Evolutionary conservation across 2,329 filamentous ascomycete species (phyloP), one percentile per base, ranked within the genome.

Genomic region (Uncinocarpus reesii): DNA sequence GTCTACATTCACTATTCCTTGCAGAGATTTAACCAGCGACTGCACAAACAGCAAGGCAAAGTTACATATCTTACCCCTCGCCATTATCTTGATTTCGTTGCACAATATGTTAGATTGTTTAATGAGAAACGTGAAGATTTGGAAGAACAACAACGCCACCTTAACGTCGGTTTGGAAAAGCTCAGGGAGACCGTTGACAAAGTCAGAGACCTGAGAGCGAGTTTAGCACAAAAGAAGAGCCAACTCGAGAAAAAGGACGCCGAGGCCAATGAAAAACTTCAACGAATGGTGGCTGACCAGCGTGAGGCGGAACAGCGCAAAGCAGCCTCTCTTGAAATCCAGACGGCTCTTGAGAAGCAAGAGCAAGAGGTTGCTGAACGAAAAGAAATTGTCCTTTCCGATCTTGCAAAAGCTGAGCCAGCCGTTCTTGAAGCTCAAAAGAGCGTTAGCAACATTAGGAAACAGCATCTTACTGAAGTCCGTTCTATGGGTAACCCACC

Each of bases 91-190:
- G 93, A 98, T 65, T 98, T 98, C 60, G 90, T 98, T 50, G 86
- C 88, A 32, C 92, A 99, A 63, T 99, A 95, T 63, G 89, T 95
- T 66, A 92, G 86, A 66, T 75, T 99, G 5, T 96, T 96, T 70
- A 94, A 89, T 54, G 92, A 98, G 68, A 98, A 99, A 73, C 85
- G 93, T 8, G 92, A 96, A 65, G 92, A 98, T 62, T 78, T 99
- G 1, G 92, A 99, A 66, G 92, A 99, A 64, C 92, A 99, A 66
- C 92, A 99, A 64, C 84, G 92, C 24, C 92, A 99, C 76, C 75
- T 99, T 53, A 98, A 98, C 60, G 89, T 96, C 49, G 93, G 92
- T 75, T 78, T 99, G 1, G 92, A 98, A 71, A 99, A 99, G 67
- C 75, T 99, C 23, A 80, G 86, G 57, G 92, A 96, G 68, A 98